Evolutionary conservation across 2,329 filamentous ascomycete genomes (phyloP).

Genomic region (Simplicillium aogashimaense): DNA sequence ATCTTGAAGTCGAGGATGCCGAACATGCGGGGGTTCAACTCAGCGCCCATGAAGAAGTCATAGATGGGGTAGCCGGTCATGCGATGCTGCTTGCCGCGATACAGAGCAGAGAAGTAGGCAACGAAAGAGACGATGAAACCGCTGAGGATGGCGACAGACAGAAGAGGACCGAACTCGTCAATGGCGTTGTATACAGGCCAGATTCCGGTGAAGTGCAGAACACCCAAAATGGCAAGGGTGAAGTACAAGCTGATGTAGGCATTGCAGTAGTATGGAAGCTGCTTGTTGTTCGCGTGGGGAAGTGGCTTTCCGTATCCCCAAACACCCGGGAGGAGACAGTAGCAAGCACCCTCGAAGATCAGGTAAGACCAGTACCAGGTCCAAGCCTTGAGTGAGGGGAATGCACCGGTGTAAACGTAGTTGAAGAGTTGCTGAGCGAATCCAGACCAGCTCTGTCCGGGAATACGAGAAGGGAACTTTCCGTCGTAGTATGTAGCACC

Average conservation of each 20-base stretch:
- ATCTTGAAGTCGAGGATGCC: slow-evolving; percentile 88
- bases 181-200: slow-evolving; percentile 89
- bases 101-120: slow-evolving; percentile 77
- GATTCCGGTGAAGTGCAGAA: slow-evolving; percentile 69
- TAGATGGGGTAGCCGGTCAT: slow-evolving; percentile 84
- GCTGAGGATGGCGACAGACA: slow-evolving; percentile 87
- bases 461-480: slow-evolving; percentile 57
- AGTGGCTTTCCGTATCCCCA: slow-evolving; percentile 83
- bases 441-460: slow-evolving; percentile 57
- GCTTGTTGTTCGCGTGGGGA: slow-evolving; percentile 70
- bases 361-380: slow-evolving; percentile 91
- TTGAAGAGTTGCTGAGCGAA: slow-evolving; percentile 63
- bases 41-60: slow-evolving; percentile 90
- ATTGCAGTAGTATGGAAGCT: slow-evolving; percentile 91
- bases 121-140: slow-evolving; percentile 75
- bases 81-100: slow-evolving; percentile 74
- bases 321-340: slow-evolving; percentile 79
- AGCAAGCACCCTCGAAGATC: slow-evolving; percentile 72
- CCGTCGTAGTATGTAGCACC: slow-evolving; percentile 89
- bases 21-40: slow-evolving; percentile 82
- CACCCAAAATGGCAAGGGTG: slow-evolving; percentile 62
- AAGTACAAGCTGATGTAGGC: slow-evolving; percentile 80
- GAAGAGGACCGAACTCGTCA: slow-evolving; percentile 87
- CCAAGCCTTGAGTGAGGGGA: slow-evolving; percentile 76
- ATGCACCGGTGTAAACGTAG: slow-evolving; percentile 75